These are phyloP conservation scores for Ammopiptanthus mongolicus DNA, from an alignment of 306 rosid species.

Conservation along the genomic window DNA sequence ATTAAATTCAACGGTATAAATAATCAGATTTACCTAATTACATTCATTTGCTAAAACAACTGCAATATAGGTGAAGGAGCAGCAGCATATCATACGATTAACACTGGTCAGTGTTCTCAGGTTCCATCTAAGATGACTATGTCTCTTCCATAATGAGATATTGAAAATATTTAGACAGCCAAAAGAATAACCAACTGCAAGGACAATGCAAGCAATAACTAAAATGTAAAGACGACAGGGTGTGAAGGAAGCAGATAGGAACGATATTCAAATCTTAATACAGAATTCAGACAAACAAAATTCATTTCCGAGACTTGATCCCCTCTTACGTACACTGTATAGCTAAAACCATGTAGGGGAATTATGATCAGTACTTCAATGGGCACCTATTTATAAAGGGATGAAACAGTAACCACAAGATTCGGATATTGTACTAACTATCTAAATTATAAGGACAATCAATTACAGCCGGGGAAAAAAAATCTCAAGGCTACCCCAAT, in stretches of 20 bases:
- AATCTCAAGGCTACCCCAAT: slow-evolving; percentile 70
- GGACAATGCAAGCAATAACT: not conserved
- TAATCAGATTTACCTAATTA: not conserved
- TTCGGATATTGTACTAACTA: slow-evolving; percentile 49
- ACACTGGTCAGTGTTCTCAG: not conserved
- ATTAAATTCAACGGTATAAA: too few relatives aligned
- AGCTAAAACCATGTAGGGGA: slow-evolving; percentile 28
- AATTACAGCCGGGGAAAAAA: slow-evolving; percentile 73
- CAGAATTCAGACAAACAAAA: slow-evolving; percentile 49
- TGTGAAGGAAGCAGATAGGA: slow-evolving; percentile 15
- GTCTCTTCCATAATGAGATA: not conserved
- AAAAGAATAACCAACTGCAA: not conserved
- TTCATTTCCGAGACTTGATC: slow-evolving; percentile 38
- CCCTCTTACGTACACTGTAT: slow-evolving; percentile 38
- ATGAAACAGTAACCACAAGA: slow-evolving; percentile 36
- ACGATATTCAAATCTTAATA: slow-evolving; percentile 36
- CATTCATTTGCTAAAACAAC: not conserved
- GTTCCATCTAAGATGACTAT: not conserved
- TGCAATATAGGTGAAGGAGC: not conserved
- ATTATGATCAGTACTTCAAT: slow-evolving; percentile 30
- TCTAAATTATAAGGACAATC: slow-evolving; percentile 60
- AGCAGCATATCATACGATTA: not conserved
- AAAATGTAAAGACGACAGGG: not conserved
- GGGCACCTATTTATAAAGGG: slow-evolving; percentile 46
- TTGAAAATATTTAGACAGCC: not conserved